Base-by-base conservation (phyloP, 108 stramenopile species). In the Mediolabrus comicus region DNA sequence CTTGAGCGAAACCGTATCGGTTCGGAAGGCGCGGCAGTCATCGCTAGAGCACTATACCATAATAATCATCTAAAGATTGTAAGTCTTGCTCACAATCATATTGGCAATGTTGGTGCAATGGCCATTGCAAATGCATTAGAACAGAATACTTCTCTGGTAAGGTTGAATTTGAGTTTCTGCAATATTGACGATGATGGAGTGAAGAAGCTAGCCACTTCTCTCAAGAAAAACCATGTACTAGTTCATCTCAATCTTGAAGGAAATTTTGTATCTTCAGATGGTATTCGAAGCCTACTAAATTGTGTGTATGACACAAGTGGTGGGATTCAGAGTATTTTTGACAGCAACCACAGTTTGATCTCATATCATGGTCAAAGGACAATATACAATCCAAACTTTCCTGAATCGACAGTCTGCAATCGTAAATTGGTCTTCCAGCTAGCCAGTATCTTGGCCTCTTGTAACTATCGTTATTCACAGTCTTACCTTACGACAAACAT, bases 161-260 rank as follows among this genome's bases (percentile, higher is more conserved):
- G 61, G 25, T 61, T 75, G 29, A 62, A 75, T 57, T 53, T 75
- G 62, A 58, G 67, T 57, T 38, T 57, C 35, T 75, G 74, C 34
- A 53, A 75, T 8, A 68, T 75, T 13, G 67, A 75, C n/a, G 74
- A 75, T 32, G 30, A 32, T 3, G 74, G 74, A 25, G 60, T 75
- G 33, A 28, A 62, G 16, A 68, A 63, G 41, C 34, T 75, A 55
- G 58, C 74, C 0, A 4, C 14, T 13, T 58, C 64, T 36, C 43
- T 75, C 54, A 67, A 75, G 53, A 31, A 17, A n/a, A 75, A 75
- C 35, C 52, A 26, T 8, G 33, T 67, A 13, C 51, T 75, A 13
- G 53, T 49, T 24, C 58, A 55, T 27, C 60, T 75, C 52, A 68
- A 75, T 46, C 55, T 75, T 38, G 74, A 75, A 46, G 74, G 74